These are phyloP conservation scores for Elsinoe necatrix DNA, from an alignment of 2,329 filamentous ascomycete species.

Conservation along the genomic window DNA sequence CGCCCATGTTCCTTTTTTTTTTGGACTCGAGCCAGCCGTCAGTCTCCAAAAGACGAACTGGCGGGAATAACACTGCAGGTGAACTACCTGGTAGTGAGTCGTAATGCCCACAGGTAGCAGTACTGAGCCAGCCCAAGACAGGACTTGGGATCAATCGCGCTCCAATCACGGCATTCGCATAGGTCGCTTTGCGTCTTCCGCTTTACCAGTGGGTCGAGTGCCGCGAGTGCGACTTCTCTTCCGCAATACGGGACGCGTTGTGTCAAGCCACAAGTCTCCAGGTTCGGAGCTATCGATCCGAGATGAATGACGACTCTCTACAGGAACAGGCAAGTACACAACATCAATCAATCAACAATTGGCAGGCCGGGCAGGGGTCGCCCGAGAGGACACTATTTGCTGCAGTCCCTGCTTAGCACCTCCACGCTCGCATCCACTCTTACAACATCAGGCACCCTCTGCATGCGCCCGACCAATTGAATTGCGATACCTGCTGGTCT, in stretches of 20 bases:
- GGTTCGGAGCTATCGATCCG: slow-evolving; percentile 9
- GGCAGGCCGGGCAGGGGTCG: background rate
- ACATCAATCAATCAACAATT: background rate
- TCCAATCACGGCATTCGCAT: background rate
- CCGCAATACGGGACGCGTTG: slow-evolving; percentile 1
- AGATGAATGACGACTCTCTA: slow-evolving; percentile 6
- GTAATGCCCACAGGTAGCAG: background rate
- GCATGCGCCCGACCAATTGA: slow-evolving; percentile 1
- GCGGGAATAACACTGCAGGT: background rate
- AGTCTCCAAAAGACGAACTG: background rate
- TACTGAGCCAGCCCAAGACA: background rate
- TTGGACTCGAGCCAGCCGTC: background rate
- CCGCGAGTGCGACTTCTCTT: background rate
- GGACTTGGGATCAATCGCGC: too few relatives aligned
- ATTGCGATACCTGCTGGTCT: background rate
- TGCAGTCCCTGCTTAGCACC: slow-evolving; percentile 13
- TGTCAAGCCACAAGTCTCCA: slow-evolving; percentile 6
- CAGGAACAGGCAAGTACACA: slow-evolving; percentile 12
- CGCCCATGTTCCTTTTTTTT: background rate
- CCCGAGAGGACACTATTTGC: slow-evolving; percentile 2
- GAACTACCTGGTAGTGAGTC: background rate
- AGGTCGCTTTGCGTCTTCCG: background rate
- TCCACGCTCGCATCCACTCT: background rate
- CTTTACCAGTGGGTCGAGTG: background rate
- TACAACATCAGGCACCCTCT: background rate